These are phyloP conservation scores for Daedalea quercina DNA, from an alignment of 768 basidiomycete genomes.

Conservation along the genomic window DNA sequence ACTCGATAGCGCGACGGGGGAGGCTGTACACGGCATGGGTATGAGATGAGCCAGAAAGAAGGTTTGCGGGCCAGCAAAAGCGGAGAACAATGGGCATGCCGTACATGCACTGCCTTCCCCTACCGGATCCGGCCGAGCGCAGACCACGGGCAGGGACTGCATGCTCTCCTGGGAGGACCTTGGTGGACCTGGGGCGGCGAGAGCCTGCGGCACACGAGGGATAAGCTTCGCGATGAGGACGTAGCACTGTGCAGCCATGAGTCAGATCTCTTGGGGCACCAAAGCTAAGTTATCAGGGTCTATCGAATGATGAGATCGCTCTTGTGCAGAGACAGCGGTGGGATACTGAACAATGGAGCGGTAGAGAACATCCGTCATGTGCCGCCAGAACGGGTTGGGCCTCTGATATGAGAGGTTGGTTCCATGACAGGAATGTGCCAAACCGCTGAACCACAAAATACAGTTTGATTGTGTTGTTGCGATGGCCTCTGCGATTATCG, in stretches of 20 bases:
- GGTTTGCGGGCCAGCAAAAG: not conserved
- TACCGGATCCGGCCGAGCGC: constrained; percentile 2
- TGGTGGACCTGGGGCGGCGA: not conserved
- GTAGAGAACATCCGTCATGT: not conserved
- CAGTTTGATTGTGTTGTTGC: not conserved
- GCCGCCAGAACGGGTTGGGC: not conserved
- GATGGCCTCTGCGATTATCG: not conserved
- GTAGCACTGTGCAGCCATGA: not conserved
- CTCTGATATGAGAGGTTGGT: no score
- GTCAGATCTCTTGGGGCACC: not conserved
- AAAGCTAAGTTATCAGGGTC: not conserved
- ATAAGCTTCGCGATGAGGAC: constrained; percentile 1
- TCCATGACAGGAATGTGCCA: not conserved
- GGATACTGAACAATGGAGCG: not conserved
- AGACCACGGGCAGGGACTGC: not conserved
- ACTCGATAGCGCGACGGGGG: not conserved
- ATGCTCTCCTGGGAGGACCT: not conserved
- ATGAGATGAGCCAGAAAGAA: not conserved
- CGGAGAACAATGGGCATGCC: constrained; percentile 5
- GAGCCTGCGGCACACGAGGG: constrained; percentile 5
- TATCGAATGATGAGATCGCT: not conserved
- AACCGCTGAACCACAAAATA: not conserved
- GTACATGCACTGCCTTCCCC: not conserved
- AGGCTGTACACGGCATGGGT: not conserved
- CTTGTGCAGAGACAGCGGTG: not conserved